Base-by-base conservation (phyloP, 495 filamentous ascomycete genomes). In the Penicillium maclennaniae region DNA sequence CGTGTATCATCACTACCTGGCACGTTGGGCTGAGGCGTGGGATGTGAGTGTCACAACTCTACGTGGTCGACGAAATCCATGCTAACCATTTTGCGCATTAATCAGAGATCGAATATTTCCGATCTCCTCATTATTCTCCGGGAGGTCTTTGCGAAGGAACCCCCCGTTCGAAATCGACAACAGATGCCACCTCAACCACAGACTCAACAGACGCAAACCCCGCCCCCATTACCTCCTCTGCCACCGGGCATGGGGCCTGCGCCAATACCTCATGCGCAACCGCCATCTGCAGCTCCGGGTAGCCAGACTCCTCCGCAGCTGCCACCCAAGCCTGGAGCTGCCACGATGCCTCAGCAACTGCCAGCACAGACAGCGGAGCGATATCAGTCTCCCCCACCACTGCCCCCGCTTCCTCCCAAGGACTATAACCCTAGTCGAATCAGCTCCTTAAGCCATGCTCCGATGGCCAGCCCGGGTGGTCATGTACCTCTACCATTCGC, bases 1-100 rank as follows among this genome's bases (percentile, higher is more conserved):
- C 65, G 82, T 96, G 60, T 98, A 96, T 65, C 93, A 98, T 72
- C 95, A 93, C 48, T 97, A 97, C 69, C 70, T 98, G 38, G 88
- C 89, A 14, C 85, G 88, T 40, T 98, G 93, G 93, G 74, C 77
- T 23, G 84, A 88, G 54, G 88, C 86, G 51, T 95, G 88, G 88
- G 92, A 96, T 84, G 90, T 95, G 56, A 82, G 88, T 85, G 26
- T 28, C n/a, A 19, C 36, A 1, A 20, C 14, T n/a, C 25, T 37
- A 34, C 21, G 15, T 19, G 9, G 6, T n/a, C 12, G 1, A 19
- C 19, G 38, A 19, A 12, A 36, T 7, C 16, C 17, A 28, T 9
- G 36, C 56, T 63, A 38, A 66, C 50, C 6, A 7, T 16, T 10
- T 36, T 20, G 16, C 38, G 27, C 17, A 16, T 39, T 7, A 2